Percentiles rank a stretch among this genome's conserved stretches.
Conservation (phyloP, 331 rosid genomes). For the Quercus lobata region DNA sequence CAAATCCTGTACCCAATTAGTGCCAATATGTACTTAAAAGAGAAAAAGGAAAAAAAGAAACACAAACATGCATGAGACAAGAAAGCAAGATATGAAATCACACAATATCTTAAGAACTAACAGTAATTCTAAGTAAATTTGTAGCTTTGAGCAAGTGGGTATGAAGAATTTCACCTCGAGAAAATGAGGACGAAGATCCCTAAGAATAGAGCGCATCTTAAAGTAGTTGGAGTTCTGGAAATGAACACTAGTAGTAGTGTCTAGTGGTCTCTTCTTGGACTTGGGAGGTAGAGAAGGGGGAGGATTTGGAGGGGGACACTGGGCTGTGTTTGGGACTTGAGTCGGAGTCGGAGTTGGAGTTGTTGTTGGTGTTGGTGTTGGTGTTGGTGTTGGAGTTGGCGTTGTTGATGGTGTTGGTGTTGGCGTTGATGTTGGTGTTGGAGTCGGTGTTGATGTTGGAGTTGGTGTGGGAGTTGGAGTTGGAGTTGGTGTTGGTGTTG, state of each 20-base stretch:
- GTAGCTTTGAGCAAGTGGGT: neutral
- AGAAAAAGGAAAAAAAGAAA: neutral
- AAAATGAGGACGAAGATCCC: constrained; percentile 74
- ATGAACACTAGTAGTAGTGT: constrained; percentile 21
- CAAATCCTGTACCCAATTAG: neutral
- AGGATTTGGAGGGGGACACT: constrained; percentile 26
- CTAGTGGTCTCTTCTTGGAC: constrained; percentile 60
- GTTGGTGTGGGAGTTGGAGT: neutral
- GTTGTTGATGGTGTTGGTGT: too few relatives aligned
- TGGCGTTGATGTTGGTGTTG: too few relatives aligned
- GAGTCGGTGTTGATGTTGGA: neutral
- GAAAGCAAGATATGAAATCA: constrained; percentile 7
- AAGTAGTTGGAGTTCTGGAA: constrained; percentile 29
- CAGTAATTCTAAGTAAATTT: neutral
- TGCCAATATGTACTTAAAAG: neutral
- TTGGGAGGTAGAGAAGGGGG: constrained; percentile 36
- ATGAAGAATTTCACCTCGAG: constrained; percentile 37
- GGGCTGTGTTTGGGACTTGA: constrained; percentile 27
- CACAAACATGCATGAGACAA: neutral
- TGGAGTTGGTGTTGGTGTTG: neutral
- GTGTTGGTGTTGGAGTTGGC: too few relatives aligned
- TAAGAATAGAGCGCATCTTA: constrained; percentile 64
- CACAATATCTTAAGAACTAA: neutral
- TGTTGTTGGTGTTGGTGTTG: too few relatives aligned
- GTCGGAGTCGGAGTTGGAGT: neutral